Percentiles rank a stretch among this genome's conserved stretches.
Evolutionary conservation across 1,284 basidiomycete species (phyloP).

Genomic region (Porodaedalea pini): DNA sequence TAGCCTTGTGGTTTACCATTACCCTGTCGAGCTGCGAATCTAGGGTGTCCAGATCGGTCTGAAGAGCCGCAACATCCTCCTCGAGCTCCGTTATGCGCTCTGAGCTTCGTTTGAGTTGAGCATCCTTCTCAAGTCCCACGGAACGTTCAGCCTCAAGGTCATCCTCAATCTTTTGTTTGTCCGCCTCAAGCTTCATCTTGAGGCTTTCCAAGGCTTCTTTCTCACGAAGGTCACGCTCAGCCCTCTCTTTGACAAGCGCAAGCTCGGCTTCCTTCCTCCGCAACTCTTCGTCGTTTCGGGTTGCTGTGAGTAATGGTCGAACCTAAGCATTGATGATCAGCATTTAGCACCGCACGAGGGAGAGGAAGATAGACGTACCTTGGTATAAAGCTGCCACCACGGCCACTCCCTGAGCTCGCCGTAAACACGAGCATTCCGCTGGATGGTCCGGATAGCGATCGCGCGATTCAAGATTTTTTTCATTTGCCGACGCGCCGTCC

Average conservation of each 20-base stretch:
- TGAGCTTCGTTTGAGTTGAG: constrained; percentile 82
- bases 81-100: constrained; percentile 80
- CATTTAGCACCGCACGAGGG: constrained; percentile 1
- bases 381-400: constrained; percentile 99
- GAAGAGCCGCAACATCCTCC: constrained; percentile 79
- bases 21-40: constrained; percentile 86
- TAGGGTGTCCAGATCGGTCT: constrained; percentile 80
- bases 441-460: constrained; percentile 87
- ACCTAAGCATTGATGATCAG: constrained; percentile 47
- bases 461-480: constrained; percentile 95
- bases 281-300: constrained; percentile 90
- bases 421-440: constrained; percentile 91
- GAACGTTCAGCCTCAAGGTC: constrained; percentile 81
- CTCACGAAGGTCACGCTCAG: constrained; percentile 81
- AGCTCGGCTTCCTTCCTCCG: constrained; percentile 87
- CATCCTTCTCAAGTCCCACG: constrained; percentile 81
- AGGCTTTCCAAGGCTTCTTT: constrained; percentile 74
- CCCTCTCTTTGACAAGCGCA: constrained; percentile 75
- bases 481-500: constrained; percentile 85
- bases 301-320: constrained; percentile 89
- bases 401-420: constrained; percentile 91
- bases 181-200: constrained; percentile 75
- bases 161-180: constrained; percentile 79
- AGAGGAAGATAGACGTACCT: constrained; percentile 41
- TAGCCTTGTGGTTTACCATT: constrained; percentile 70